Conservation (phyloP, 2,329 filamentous ascomycete species). For the Aspergillaceae sp. region DNA sequence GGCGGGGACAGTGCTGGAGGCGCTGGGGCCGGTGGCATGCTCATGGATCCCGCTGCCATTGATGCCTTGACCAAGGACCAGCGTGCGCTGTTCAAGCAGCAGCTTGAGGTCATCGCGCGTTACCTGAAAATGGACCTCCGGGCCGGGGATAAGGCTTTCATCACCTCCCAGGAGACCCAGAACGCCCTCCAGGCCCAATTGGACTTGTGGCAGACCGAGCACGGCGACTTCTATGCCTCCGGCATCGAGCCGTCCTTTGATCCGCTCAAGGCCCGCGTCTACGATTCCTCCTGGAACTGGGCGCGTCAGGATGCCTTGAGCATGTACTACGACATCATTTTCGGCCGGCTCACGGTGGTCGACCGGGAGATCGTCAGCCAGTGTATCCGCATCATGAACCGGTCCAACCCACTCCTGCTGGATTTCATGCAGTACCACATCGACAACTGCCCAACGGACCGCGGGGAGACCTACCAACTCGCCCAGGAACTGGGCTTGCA, state of each 20-base stretch:
- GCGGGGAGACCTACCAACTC: slow-evolving; percentile 95
- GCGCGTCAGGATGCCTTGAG: slow-evolving; percentile 90
- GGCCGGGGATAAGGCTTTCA: slow-evolving; percentile 88
- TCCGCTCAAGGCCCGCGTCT: slow-evolving; percentile 84
- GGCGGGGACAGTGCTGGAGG: slow-evolving; percentile 56
- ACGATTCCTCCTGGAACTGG: slow-evolving; percentile 99
- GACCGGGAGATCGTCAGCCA: slow-evolving; percentile 97
- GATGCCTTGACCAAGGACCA: slow-evolving; percentile 97
- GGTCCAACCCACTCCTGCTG: slow-evolving; percentile 86
- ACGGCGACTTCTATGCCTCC: slow-evolving; percentile 90
- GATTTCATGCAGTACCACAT: slow-evolving; percentile 99
- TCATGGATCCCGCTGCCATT: slow-evolving; percentile 98
- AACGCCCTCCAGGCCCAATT: slow-evolving; percentile 84
- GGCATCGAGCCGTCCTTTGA: slow-evolving; percentile 94
- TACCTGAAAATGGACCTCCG: slow-evolving; percentile 97
- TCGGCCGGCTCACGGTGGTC: slow-evolving; percentile 82
- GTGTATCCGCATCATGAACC: slow-evolving; percentile 99
- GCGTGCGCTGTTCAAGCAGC: slow-evolving; percentile 92
- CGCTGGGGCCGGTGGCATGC: slow-evolving; percentile 73
- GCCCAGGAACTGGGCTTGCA: slow-evolving; percentile 88
- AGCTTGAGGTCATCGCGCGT: slow-evolving; percentile 85
- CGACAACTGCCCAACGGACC: slow-evolving; percentile 93
- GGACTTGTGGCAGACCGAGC: slow-evolving; percentile 89
- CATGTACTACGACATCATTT: slow-evolving; percentile 99
- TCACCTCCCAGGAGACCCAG: slow-evolving; percentile 70